phyloP scores from a whole-genome alignment of 2,329 filamentous ascomycete genomes.

The Monosporascus sp. region DNA sequence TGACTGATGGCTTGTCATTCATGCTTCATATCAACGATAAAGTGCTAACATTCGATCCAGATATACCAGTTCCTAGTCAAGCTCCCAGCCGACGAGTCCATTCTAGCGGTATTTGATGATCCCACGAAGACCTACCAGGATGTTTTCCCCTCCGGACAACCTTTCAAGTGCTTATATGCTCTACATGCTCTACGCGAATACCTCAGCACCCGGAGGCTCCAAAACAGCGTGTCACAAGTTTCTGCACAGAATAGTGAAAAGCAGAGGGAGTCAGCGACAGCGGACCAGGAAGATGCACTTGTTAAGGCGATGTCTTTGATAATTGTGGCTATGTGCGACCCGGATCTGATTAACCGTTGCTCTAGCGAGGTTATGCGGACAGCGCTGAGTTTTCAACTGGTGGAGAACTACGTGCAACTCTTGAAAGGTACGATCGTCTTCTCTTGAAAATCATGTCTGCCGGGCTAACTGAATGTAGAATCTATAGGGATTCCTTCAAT shows the following conservation, averaged over 20 bases:
- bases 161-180: constrained; percentile 71
- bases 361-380: constrained; percentile 40
- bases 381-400: constrained; percentile 46
- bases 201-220: constrained; percentile 39
- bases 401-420: constrained; percentile 52
- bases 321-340: constrained; percentile 56
- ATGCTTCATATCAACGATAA: no score
- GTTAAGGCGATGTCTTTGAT: constrained; percentile 49
- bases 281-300: constrained; percentile 29
- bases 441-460: not conserved
- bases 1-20: no score
- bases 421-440: constrained; percentile 42
- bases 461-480: constrained; percentile 20
- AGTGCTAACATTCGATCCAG: constrained; percentile 29
- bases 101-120: constrained; percentile 55
- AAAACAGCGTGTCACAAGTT: constrained; percentile 20
- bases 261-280: constrained; percentile 13
- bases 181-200: constrained; percentile 62
- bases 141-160: constrained; percentile 64
- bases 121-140: constrained; percentile 48
- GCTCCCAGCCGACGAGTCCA: constrained; percentile 62
- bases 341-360: constrained; percentile 44
- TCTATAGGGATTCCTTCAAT: constrained; percentile 14
- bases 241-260: constrained; percentile 16
- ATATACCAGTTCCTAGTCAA: constrained; percentile 67